A percentile compares a stretch with the other conserved stretches of the same genome.
Evolutionary conservation across 1,284 basidiomycete genomes (phyloP).

Genomic region (Trametes pubescens): DNA sequence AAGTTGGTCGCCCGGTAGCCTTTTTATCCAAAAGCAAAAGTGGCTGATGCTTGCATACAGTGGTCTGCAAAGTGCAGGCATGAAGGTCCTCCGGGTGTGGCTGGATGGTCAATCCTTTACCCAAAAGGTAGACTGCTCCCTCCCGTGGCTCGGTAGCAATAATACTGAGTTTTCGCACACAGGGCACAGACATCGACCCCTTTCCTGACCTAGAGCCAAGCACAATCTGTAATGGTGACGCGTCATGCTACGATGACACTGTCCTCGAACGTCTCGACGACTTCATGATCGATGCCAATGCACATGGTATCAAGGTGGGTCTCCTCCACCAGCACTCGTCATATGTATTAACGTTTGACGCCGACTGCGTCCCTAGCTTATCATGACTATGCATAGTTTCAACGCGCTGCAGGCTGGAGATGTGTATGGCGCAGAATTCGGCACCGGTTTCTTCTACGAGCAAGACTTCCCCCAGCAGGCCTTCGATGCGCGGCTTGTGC

Average conservation of each 20-base stretch:
- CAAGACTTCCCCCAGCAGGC: slow-evolving; percentile 32
- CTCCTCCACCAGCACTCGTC: background rate
- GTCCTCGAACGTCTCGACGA: slow-evolving; percentile 49
- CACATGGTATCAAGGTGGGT: slow-evolving; percentile 46
- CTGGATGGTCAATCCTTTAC: slow-evolving; percentile 42
- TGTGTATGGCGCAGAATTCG: slow-evolving; percentile 41
- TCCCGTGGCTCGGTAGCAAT: background rate
- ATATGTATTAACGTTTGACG: background rate
- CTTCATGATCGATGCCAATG: slow-evolving; percentile 48
- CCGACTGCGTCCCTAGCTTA: slow-evolving; percentile 32
- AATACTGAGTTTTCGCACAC: background rate
- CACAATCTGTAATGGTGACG: slow-evolving; percentile 41
- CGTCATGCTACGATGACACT: slow-evolving; percentile 47
- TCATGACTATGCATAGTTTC: slow-evolving; percentile 48
- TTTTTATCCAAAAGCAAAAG: background rate
- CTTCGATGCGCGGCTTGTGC: slow-evolving; percentile 45
- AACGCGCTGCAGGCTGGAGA: slow-evolving; percentile 44
- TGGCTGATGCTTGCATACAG: slow-evolving; percentile 22
- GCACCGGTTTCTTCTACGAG: slow-evolving; percentile 37
- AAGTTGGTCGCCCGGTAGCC: slow-evolving; percentile 28
- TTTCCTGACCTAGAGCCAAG: slow-evolving; percentile 46
- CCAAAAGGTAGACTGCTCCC: slow-evolving; percentile 32
- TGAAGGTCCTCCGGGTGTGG: slow-evolving; percentile 47
- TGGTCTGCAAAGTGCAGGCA: slow-evolving; percentile 42
- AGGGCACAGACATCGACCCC: slow-evolving; percentile 42